Conservation (phyloP, 768 basidiomycete species). For the Tylopilus plumbeoviolaceoides region DNA sequence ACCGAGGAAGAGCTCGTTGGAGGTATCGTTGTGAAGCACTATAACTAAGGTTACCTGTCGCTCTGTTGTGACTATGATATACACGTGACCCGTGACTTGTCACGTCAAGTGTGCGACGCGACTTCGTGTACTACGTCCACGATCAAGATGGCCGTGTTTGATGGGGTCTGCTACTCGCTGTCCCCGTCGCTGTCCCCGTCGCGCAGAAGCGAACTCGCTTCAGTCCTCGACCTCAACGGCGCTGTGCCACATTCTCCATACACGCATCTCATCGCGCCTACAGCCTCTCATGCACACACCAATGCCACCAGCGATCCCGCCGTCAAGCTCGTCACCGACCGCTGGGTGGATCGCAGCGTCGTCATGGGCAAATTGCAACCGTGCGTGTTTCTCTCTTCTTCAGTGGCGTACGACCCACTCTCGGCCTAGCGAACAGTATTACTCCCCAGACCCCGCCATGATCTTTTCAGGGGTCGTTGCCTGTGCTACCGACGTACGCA, state of each 20-base stretch:
- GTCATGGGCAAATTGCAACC: slow-evolving; percentile 54
- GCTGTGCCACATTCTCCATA: slow-evolving; percentile 46
- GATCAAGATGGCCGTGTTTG: slow-evolving; percentile 35
- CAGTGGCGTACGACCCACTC: slow-evolving; percentile 1
- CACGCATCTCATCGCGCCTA: slow-evolving; percentile 47
- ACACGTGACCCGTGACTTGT: not conserved
- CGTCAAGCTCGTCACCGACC: slow-evolving; percentile 37
- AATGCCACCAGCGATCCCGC: slow-evolving; percentile 35
- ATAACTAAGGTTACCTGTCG: too few species aligned
- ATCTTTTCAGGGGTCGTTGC: slow-evolving; percentile 83
- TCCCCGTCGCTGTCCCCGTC: slow-evolving; percentile 44
- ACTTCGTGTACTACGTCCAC: not conserved
- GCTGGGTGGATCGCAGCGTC: slow-evolving; percentile 69
- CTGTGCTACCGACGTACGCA: slow-evolving; percentile 60
- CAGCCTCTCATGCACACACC: slow-evolving; percentile 47
- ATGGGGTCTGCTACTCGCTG: slow-evolving; percentile 43
- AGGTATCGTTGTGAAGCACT: too few species aligned
- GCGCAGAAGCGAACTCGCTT: slow-evolving; percentile 41
- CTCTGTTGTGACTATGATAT: not conserved
- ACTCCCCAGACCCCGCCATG: slow-evolving; percentile 72
- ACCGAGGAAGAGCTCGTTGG: slow-evolving; percentile 33
- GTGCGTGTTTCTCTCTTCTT: slow-evolving; percentile 35
- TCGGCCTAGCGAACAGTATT: slow-evolving; percentile 46
- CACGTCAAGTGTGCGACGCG: not conserved
- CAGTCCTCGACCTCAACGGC: slow-evolving; percentile 51